Conservation (phyloP, 2,329 filamentous ascomycete genomes). For the Teratosphaeria destructans region DNA sequence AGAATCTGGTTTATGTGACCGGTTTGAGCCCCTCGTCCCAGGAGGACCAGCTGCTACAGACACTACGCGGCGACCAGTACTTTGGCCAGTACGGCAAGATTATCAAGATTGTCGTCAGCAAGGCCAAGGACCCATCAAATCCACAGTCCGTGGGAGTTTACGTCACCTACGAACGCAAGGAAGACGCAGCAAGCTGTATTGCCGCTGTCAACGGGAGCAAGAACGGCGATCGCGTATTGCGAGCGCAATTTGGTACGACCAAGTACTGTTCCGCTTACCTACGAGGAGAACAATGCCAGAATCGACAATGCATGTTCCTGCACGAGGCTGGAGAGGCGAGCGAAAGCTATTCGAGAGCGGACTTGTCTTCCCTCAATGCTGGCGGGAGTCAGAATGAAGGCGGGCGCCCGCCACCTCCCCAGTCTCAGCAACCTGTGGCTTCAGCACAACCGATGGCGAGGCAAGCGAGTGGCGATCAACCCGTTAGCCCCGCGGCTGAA, state of each 20-base stretch:
- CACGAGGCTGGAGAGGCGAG: constrained; percentile 98
- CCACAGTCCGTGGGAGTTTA: constrained; percentile 92
- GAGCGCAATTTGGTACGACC: constrained; percentile 74
- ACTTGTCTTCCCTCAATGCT: constrained; percentile 89
- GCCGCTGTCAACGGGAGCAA: constrained; percentile 82
- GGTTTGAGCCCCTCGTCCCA: constrained; percentile 83
- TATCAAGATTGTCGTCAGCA: constrained; percentile 97
- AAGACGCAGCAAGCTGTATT: constrained; percentile 84
- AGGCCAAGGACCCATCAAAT: constrained; percentile 64
- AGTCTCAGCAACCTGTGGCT: constrained; percentile 41
- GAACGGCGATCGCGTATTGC: constrained; percentile 77
- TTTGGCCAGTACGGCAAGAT: constrained; percentile 98
- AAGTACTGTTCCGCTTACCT: constrained; percentile 98
- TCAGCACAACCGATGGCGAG: constrained; percentile 56
- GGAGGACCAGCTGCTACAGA: constrained; percentile 86
- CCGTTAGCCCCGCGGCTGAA: constrained; percentile 40
- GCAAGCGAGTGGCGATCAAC: constrained; percentile 33
- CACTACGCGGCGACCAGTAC: constrained; percentile 79
- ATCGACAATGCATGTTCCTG: constrained; percentile 94
- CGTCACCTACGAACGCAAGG: constrained; percentile 90
- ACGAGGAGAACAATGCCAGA: constrained; percentile 86
- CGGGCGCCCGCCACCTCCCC: constrained; percentile 38
- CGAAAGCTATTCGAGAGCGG: constrained; percentile 89
- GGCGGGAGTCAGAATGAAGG: constrained; percentile 62
- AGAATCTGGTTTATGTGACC: constrained; percentile 97